A percentile compares a stretch with the other conserved stretches of the same genome.
Conservation (phyloP, 306 rosid genomes). For the Aeschynomene evenia region DNA sequence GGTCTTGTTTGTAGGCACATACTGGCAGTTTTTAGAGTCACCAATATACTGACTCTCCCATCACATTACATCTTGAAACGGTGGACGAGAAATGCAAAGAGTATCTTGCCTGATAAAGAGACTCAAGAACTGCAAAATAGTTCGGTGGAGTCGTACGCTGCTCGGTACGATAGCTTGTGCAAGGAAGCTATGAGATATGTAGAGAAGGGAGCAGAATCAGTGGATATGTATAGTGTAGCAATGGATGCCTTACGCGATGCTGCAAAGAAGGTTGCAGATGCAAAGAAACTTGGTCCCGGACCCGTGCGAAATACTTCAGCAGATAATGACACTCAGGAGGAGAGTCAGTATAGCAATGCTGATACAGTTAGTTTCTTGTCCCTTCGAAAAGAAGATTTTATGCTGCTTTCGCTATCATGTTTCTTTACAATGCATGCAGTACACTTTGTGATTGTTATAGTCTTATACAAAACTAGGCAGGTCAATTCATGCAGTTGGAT, state of each 20-base stretch:
- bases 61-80: background rate
- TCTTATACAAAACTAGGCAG: background rate
- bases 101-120: background rate
- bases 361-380: background rate
- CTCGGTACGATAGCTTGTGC: background rate
- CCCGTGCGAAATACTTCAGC: background rate
- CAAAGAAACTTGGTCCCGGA: background rate
- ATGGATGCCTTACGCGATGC: background rate
- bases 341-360: background rate
- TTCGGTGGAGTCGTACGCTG: background rate
- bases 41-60: background rate
- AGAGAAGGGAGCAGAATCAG: background rate
- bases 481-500: background rate
- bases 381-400: background rate
- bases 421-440: background rate
- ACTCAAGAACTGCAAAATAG: background rate
- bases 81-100: slow-evolving; percentile 6
- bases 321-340: background rate
- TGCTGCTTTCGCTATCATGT: background rate
- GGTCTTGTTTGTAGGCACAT: slow-evolving; percentile 6
- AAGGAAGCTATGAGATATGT: background rate
- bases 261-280: background rate
- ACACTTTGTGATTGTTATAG: background rate
- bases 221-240: background rate
- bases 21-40: background rate